phyloP scores from a whole-genome alignment of 257 asterid species.

The Thymus quinquecostatus region DNA sequence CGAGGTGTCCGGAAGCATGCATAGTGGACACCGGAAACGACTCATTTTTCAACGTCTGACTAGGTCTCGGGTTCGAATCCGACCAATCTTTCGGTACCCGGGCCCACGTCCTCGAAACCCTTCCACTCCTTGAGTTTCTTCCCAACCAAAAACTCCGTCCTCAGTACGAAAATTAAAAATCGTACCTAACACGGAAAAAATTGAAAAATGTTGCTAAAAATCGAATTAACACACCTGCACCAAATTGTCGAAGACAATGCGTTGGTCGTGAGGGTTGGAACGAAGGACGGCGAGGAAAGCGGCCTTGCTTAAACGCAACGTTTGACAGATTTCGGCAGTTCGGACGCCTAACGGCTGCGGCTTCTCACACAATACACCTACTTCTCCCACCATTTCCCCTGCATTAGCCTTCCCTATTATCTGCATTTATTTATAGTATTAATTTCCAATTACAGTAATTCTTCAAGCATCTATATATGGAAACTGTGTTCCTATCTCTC shows the following conservation, averaged over 20 bases:
- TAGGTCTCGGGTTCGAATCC: slow-evolving; percentile 20
- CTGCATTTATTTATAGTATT: slow-evolving; percentile 26
- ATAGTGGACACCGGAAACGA: slow-evolving; percentile 31
- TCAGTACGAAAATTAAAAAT: neutral
- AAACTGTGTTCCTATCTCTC: neutral
- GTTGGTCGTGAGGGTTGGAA: slow-evolving; percentile 46
- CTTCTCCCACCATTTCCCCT: slow-evolving; percentile 61
- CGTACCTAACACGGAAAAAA: no score
- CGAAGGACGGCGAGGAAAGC: slow-evolving; percentile 45
- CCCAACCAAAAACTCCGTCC: neutral
- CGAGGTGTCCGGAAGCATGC: slow-evolving; percentile 41
- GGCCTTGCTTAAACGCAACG: slow-evolving; percentile 44
- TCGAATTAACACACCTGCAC: neutral
- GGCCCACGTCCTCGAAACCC: slow-evolving; percentile 41
- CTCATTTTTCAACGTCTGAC: slow-evolving; percentile 3
- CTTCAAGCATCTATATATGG: neutral
- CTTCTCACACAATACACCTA: slow-evolving; percentile 49
- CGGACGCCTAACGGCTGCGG: slow-evolving; percentile 53
- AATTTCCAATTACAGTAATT: no score
- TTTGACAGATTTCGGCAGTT: slow-evolving; percentile 50
- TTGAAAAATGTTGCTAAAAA: neutral
- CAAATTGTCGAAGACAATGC: slow-evolving; percentile 44
- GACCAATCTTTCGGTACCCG: slow-evolving; percentile 33
- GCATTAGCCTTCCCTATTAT: slow-evolving; percentile 45
- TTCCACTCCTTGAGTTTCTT: slow-evolving; percentile 56